Percentiles rank a stretch among this genome's conserved stretches.
phyloP scores from a whole-genome alignment of 139 green algal species.

The Choricystis sp. region DNA sequence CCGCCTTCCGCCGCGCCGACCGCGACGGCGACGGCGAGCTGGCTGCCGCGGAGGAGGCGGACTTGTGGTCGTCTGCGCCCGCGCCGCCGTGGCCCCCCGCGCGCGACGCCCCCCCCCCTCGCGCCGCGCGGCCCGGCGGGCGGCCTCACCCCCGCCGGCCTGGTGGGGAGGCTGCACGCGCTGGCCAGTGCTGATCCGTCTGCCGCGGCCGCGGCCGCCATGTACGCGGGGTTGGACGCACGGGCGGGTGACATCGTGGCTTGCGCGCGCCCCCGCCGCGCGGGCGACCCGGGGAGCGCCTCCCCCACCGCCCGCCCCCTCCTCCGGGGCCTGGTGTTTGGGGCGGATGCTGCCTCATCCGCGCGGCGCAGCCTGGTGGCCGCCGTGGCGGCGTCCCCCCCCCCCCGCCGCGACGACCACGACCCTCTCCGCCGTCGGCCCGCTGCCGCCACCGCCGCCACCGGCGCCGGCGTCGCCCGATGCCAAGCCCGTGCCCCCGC shows the following conservation, averaged over 20 bases:
- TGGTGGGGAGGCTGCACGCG: no score
- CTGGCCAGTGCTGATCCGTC: background rate
- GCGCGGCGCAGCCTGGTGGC: no score
- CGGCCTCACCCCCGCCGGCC: background rate
- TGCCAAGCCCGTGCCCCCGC: background rate
- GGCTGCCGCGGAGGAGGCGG: slow-evolving; percentile 19
- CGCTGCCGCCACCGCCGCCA: no score
- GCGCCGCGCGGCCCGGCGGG: background rate
- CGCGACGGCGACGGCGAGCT: slow-evolving; percentile 32
- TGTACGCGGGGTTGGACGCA: background rate
- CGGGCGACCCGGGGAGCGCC: no score
- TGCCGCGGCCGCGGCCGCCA: no score
- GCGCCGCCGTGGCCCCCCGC: background rate
- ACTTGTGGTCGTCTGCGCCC: slow-evolving; percentile 42
- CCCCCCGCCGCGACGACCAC: no score
- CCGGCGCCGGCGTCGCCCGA: background rate
- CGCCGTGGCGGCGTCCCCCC: no score
- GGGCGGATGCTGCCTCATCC: no score
- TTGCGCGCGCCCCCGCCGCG: no score
- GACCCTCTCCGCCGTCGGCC: background rate
- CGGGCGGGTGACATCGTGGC: background rate
- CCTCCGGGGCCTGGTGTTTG: no score
- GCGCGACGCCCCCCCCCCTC: background rate
- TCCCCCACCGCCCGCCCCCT: background rate
- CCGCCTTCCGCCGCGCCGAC: slow-evolving; percentile 35